Base-by-base conservation (phyloP, 2,329 filamentous ascomycete species). In the Ambrosiella beaveri region DNA sequence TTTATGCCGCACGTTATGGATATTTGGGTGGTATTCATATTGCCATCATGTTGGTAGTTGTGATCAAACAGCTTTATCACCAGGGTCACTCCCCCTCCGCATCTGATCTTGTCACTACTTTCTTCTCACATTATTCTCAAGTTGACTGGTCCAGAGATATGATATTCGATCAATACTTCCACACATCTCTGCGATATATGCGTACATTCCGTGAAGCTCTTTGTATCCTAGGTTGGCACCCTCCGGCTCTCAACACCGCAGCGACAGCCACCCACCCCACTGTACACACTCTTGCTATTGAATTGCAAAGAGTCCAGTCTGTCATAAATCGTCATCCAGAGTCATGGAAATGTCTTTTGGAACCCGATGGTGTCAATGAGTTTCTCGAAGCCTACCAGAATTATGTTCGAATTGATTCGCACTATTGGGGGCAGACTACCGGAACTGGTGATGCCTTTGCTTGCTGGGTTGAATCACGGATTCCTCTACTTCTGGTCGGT, bases 1-100 rank as follows among this genome's bases (percentile, higher is more conserved):
- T 86, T 13, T 86, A 85, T 65, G 75, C 79, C 0, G 75, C 80
- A 1, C 79, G 75, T 53, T 85, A 85, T 63, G 83, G 83, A 0
- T 82, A 80, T 61, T 71, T 86, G 0, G 76, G 80, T 5, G 82
- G 81, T 2, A 78, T 84, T 17, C 81, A 85, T 62, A 77, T 86
- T 56, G 75, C 79, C 0, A 68, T 84, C 19, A 71, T 86, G 64
- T 70, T 86, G 7, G 74, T 78, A 0, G 75, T 77, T 13, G 68
- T 86, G 0, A 76, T 75, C 66, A 85, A 86, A 65, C 65, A 76
- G 19, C 65, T 80, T 3, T 68, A 71, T 36, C 66, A 68, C 3
- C 62, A 71, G 8, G 64, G 63, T 7, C 66, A 66, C 15, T 56
- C 64, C 0, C 64, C 74, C 0, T 74, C 75, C 0, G 71, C 76